These are phyloP conservation scores for Penicillium desertorum DNA, from an alignment of 495 filamentous ascomycete species.

Conservation along the genomic window DNA sequence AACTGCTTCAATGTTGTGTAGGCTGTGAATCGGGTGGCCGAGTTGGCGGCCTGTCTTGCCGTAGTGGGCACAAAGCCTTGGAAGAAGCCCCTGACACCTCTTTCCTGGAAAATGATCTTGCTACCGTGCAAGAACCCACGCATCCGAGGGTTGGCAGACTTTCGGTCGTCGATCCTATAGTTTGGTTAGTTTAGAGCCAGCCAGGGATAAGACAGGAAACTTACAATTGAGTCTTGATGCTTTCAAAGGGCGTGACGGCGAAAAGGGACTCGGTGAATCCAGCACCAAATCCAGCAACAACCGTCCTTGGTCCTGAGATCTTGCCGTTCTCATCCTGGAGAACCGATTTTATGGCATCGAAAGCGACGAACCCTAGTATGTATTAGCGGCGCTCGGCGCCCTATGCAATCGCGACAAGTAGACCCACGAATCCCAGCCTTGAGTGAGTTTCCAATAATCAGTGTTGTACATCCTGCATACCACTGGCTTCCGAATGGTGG, in stretches of 20 bases:
- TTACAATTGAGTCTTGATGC: conserved; percentile 92
- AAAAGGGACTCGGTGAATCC: conserved; percentile 91
- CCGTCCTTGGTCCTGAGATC: conserved; percentile 84
- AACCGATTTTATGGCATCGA: conserved; percentile 84
- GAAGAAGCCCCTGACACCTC: conserved; percentile 89
- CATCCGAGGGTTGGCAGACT: conserved; percentile 81
- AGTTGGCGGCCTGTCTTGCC: conserved; percentile 91
- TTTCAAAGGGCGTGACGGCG: conserved; percentile 95
- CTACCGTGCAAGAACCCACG: conserved; percentile 90
- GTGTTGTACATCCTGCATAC: conserved; percentile 96
- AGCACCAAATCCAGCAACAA: conserved; percentile 91
- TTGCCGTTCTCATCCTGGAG: conserved; percentile 84
- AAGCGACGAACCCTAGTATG: conserved; percentile 81
- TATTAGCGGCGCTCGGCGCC: conserved; percentile 9
- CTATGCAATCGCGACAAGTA: background rate
- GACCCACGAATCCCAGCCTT: conserved; percentile 89
- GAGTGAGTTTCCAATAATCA: conserved; percentile 93
- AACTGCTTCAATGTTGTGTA: conserved; percentile 90
- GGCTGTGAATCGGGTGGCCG: conserved; percentile 80
- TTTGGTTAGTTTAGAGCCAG: background rate
- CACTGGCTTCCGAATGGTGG: conserved; percentile 91
- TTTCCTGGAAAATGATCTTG: conserved; percentile 79
- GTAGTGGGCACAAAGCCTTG: conserved; percentile 96
- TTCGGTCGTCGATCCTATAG: conserved; percentile 87
- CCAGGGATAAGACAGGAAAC: conserved; percentile 15